phyloP scores from a whole-genome alignment of 2,329 filamentous ascomycete species.

The Bipolaris gigantea region DNA sequence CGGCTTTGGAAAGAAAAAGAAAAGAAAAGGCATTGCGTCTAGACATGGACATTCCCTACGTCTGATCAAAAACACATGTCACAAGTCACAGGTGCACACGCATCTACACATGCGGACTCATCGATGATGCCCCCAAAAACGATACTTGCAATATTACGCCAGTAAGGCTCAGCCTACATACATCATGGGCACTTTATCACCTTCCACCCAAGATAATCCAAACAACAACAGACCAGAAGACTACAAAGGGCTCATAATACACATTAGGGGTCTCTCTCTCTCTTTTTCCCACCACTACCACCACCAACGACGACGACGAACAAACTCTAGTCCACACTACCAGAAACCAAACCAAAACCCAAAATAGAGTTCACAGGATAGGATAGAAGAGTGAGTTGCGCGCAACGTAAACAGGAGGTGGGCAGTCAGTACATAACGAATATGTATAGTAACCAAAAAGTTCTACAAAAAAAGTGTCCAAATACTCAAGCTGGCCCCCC shows the following conservation, averaged over 20 bases:
- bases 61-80: no score
- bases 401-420: not conserved
- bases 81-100: not conserved
- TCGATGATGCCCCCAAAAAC: not conserved
- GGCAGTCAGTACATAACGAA: slow-evolving; percentile 2
- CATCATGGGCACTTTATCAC: not conserved
- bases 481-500: not conserved
- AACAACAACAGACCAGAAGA: not conserved
- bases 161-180: not conserved
- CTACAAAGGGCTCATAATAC: slow-evolving; percentile 1
- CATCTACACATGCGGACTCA: not conserved
- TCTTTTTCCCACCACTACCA: no score
- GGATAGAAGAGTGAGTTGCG: not conserved
- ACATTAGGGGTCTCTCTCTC: not conserved
- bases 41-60: not conserved
- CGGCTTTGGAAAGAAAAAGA: no score
- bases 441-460: not conserved
- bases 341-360: no score
- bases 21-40: not conserved
- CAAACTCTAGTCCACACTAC: not conserved
- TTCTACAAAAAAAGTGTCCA: not conserved
- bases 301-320: not conserved
- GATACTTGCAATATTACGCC: not conserved
- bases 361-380: not conserved
- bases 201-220: not conserved